Evolutionary conservation across 257 asterid species (phyloP), one percentile per base, ranked within the genome.

Genomic region (Solanum ossicruentum): DNA sequence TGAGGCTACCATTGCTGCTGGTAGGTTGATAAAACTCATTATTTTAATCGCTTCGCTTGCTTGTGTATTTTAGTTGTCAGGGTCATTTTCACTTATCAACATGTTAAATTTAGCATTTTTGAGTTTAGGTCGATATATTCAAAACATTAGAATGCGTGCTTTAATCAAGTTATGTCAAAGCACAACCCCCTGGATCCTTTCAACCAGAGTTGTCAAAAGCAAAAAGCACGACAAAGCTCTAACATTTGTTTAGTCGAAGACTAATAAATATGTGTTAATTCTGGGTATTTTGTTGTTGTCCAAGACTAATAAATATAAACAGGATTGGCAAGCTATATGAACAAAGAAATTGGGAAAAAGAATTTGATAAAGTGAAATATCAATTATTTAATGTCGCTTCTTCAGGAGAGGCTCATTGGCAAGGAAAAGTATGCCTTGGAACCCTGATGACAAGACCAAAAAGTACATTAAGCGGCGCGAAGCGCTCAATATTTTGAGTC

Each of bases 1-100:
- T 87, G 98, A 93, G 56, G 98, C 93, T 83, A 95, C 98, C 17
- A 86, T 94, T 88, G 92, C 97, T 89, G 98, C 99, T 81, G 99
- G 98, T 97, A 87, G 82, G 86, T 75, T 84, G 51, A 56, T 81
- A 52, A 39, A 60, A 32, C 28, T 51, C 5, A 78, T 28, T 15
- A 52, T 28, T 70, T 69, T 51, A 77, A 16, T 52, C 26, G 12
- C 43, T 78, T 78, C 28, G 52, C 43, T 9, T 28, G 16, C 26
- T 26, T 52, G 83, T 26, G 28, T 15, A 43, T 12, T 72, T 78
- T 78, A 28, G 83, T 52, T 78, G 28, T 41, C 54, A 11, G 23
- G 83, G 2, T 17, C 47, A 26, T 77, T 26, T 9, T 10, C 36
- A 43, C 80, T 45, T 45, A 45, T 20, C 65, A 9, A 52, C 47